Evolutionary conservation across 2,329 filamentous ascomycete species (phyloP).

Genomic region (Lasiodiplodia sp.): DNA sequence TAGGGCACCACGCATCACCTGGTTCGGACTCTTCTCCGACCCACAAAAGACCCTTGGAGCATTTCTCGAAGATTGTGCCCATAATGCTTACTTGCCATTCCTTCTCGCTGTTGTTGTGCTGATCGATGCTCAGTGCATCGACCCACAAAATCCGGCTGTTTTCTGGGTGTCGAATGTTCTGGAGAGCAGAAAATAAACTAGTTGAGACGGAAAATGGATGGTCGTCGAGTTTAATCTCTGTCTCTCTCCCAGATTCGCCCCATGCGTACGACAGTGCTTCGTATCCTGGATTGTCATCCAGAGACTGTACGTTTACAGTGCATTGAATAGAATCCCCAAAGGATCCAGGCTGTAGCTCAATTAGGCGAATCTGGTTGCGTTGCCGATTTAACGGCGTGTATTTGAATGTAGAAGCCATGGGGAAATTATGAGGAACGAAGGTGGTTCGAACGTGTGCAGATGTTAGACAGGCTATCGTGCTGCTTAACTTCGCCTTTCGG

Average conservation of each 20-base stretch:
- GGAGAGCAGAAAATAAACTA: background rate
- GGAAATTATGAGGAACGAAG: no score
- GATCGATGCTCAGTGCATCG: background rate
- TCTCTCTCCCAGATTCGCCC: background rate
- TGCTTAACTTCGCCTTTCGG: no score
- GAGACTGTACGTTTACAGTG: background rate
- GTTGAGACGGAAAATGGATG: background rate
- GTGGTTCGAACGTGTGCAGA: no score
- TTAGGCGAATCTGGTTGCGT: background rate
- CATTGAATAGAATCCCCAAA: background rate
- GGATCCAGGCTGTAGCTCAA: background rate
- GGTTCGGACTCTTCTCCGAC: background rate
- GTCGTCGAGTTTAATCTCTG: background rate
- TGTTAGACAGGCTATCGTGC: no score
- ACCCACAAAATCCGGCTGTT: background rate
- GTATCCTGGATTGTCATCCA: background rate
- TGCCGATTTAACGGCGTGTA: background rate
- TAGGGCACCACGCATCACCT: background rate
- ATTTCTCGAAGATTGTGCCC: background rate
- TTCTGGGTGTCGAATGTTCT: background rate
- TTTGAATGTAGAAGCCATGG: background rate
- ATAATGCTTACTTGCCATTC: background rate
- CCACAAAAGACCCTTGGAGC: background rate
- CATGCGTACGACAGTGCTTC: slow-evolving; percentile 2
- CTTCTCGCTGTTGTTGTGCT: background rate